Base-by-base conservation (phyloP, 768 basidiomycete species). In the Albatrellus ellisii region DNA sequence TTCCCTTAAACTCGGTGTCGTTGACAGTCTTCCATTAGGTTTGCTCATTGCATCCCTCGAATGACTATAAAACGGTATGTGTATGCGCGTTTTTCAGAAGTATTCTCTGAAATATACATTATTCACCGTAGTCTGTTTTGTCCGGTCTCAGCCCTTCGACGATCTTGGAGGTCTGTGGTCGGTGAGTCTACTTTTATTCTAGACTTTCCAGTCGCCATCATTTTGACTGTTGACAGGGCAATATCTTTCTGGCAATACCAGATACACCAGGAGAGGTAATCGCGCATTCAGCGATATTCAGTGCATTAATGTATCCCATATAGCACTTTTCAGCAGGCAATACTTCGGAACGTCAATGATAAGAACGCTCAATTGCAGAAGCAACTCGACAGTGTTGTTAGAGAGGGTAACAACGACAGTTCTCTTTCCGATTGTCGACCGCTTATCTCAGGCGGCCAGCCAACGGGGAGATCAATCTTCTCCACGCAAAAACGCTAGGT, bases 231-330 rank as follows among this genome's bases (percentile, higher is more conserved):
- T 17, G 18, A n/a, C 51, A 86, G 85, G 17, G 84, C 87, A 4
- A 72, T 89, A 44, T 83, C 86, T 3, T 90, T 90, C 57, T 90
- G 87, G 87, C 83, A 87, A 57, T 90, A 90, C 57, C 87, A 90
- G 53, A 72, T 79, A 39, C 82, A 85, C 48, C 87, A 90, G 59
- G 87, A 90, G 63, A 77, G 73, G 86, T 83, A 43, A 44, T 61
- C 51, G 18, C 17, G 4, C 14, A 5, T 44, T 22, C 22, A 21
- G 7, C 12, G 27, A 10, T 35, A 34, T 20, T 20, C 42, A 24
- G 34, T 50, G 33, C 27, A 34, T 36, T 41, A 24, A 20, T 31
- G 37, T 24, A 33, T 27, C 42, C 25, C 26, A 18, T 47, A 20
- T 6, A 85, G 82, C 49, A 76, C 85, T 12, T 89, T 86, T 54